Base-by-base conservation (phyloP, 2,329 filamentous ascomycete species). In the Botrytis fabae region DNA sequence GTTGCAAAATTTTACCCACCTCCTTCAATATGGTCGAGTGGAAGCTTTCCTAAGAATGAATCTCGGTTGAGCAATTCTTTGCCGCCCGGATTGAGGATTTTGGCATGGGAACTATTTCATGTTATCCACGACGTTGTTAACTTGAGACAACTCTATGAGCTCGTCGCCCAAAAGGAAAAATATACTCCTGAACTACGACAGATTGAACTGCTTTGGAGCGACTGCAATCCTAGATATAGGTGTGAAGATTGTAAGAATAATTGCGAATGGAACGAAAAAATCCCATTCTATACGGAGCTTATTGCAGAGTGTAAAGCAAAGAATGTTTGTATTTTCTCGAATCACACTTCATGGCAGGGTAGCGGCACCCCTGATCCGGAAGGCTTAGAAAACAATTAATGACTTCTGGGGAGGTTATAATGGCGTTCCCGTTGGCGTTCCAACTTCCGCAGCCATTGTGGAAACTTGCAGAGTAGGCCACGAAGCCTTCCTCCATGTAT, bases 31-130 rank as follows among this genome's bases (percentile, higher is more conserved):
- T 60, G 57, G 57, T 35, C 28, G 32, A 60, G 18, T 22, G 18
- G 0, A 35, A 35, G 2, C 9, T 4, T 18, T 4, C 9, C 28
- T 4, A 4, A 60, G 7, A 2, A 8, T 28, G 6, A 28, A 3
- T 6, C 12, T 54, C 48, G 12, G 14, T 60, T 60, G 32, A 60
- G 35, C 28, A 35, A 60, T 28, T 28, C 7, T 16, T 35, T 60
- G 7, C 57, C 57, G 18, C 28, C 57, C 3, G 32, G 32, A 35
- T 60, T 60, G 57, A 35, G 32, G 18, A 18, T 35, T 60, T 22
- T 60, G 18, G 28, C 35, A 22, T 60, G 28, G 16, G 20, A 18
- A 60, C 57, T 32, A 18, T 60, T 22, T 10, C 22, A 6, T 32
- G 20, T 12, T 35, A 3, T 5, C 35, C 3, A 35, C 57, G 32